A percentile compares a stretch with the other conserved stretches of the same genome.
phyloP scores from a whole-genome alignment of 805 yeast species.

The Saccharomycopsis microspora region DNA sequence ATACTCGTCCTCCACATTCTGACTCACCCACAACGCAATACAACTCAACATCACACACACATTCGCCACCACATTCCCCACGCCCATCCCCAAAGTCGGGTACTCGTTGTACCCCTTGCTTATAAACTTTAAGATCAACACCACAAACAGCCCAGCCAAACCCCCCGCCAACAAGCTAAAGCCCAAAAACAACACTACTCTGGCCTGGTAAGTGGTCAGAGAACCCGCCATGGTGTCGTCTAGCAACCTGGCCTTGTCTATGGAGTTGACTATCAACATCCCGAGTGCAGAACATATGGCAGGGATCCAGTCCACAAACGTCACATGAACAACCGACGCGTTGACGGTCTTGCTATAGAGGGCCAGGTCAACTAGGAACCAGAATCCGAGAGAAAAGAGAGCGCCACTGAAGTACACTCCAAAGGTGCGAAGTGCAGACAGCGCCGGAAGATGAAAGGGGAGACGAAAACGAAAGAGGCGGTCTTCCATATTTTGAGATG shows the following conservation, averaged over 20 bases:
- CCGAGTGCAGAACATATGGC: conserved; percentile 81
- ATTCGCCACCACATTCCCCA: conserved; percentile 75
- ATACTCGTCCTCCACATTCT: conserved; percentile 92
- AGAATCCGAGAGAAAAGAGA: conserved; percentile 75
- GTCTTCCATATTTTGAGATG: conserved; percentile 19
- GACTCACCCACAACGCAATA: conserved; percentile 83
- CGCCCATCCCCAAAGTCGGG: conserved; percentile 93
- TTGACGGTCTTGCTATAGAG: conserved; percentile 75
- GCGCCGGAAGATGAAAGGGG: conserved; percentile 55
- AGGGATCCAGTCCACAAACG: conserved; percentile 95
- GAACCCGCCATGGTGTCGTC: conserved; percentile 24
- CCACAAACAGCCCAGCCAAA: conserved; percentile 82
- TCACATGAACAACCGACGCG: conserved; percentile 77
- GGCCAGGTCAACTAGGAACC: conserved; percentile 84
- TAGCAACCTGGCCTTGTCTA: conserved; percentile 31
- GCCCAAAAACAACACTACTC: conserved; percentile 82
- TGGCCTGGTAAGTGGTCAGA: conserved; percentile 80
- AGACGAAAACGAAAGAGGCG: conserved; percentile 54
- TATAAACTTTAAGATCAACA: conserved; percentile 73
- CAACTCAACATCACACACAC: conserved; percentile 80
- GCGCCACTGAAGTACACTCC: conserved; percentile 76
- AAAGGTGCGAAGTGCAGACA: conserved; percentile 54
- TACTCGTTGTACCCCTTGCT: conserved; percentile 59
- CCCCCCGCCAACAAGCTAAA: conserved; percentile 92
- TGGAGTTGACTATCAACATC: conserved; percentile 56